A percentile compares a stretch with the other conserved stretches of the same genome.
Evolutionary conservation across 2,329 filamentous ascomycete species (phyloP).

Genomic region (Cladosporium sp.): DNA sequence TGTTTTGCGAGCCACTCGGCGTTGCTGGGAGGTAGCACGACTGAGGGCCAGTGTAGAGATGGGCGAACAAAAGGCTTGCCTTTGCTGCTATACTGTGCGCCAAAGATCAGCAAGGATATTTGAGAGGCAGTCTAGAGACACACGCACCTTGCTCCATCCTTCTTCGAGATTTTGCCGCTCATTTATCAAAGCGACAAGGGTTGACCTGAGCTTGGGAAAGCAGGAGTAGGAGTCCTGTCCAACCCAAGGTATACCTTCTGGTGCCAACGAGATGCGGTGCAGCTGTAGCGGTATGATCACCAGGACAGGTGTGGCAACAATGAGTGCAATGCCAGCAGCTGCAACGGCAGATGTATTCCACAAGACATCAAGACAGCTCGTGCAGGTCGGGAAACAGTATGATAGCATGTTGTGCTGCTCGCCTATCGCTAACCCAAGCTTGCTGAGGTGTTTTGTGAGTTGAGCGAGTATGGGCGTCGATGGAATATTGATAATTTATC

Average conservation of each 20-base stretch:
- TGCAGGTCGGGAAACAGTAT: neutral
- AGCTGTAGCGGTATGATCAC: conserved; percentile 3
- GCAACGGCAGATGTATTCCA: neutral
- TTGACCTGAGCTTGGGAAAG: conserved; percentile 13
- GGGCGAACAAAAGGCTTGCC: conserved; percentile 13
- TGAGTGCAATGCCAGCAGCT: neutral
- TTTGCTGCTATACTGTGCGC: conserved; percentile 10
- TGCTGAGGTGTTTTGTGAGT: neutral
- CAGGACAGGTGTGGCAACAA: neutral
- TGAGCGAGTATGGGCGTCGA: neutral
- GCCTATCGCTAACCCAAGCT: neutral
- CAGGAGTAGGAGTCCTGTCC: conserved; percentile 4
- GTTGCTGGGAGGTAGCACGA: conserved; percentile 12
- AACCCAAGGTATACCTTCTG: conserved; percentile 13
- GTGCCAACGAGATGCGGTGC: conserved; percentile 10
- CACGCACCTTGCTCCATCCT: conserved; percentile 12
- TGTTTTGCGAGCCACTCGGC: conserved; percentile 11
- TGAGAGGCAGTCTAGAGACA: neutral
- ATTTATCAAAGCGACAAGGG: conserved; percentile 1
- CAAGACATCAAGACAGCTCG: neutral
- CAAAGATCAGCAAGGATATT: neutral
- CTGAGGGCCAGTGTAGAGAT: conserved; percentile 9
- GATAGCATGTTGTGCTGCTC: neutral
- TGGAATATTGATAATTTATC: neutral
- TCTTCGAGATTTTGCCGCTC: conserved; percentile 9